Percentiles rank a stretch among this genome's conserved stretches.
Evolutionary conservation across 192 early-diverging fungal species (phyloP).

Genomic region (Coemansia pectinata): DNA sequence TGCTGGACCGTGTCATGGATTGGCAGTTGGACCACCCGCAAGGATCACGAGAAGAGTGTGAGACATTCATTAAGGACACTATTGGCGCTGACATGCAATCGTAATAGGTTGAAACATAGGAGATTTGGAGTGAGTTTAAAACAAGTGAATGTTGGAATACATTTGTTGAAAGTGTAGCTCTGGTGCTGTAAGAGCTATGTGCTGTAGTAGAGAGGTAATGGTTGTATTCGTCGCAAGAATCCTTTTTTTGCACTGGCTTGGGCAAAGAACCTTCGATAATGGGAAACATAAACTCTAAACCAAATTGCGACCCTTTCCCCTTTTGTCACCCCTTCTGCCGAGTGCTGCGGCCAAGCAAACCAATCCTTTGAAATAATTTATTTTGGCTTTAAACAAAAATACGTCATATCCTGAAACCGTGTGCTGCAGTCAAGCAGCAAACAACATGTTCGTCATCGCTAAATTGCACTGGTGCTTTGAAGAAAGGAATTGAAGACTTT

Average conservation of each 20-base stretch:
- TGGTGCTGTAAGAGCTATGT: not conserved
- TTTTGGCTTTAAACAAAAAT: not conserved
- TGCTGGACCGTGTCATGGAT: slow-evolving; percentile 70
- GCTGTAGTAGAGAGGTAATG: too few species aligned
- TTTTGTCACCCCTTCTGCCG: not conserved
- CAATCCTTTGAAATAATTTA: not conserved
- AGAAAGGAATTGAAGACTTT: not conserved
- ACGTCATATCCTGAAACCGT: not conserved
- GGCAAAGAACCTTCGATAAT: not conserved
- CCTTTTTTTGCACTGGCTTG: not conserved
- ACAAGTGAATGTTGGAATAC: not conserved
- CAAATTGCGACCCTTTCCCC: not conserved
- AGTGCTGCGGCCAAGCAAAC: not conserved
- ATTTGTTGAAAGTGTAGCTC: not conserved
- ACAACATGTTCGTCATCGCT: not conserved
- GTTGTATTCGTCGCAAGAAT: not conserved
- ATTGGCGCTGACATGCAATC: not conserved
- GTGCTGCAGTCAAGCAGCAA: not conserved
- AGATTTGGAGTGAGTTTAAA: not conserved
- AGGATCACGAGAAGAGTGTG: slow-evolving; percentile 64
- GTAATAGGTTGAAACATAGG: not conserved
- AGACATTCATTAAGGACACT: slow-evolving; percentile 48
- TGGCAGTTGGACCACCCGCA: slow-evolving; percentile 81
- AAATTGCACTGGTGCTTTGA: not conserved
- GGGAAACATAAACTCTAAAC: not conserved